Base-by-base conservation (phyloP, 1,284 basidiomycete genomes). In the Leucoagaricus sp. region DNA sequence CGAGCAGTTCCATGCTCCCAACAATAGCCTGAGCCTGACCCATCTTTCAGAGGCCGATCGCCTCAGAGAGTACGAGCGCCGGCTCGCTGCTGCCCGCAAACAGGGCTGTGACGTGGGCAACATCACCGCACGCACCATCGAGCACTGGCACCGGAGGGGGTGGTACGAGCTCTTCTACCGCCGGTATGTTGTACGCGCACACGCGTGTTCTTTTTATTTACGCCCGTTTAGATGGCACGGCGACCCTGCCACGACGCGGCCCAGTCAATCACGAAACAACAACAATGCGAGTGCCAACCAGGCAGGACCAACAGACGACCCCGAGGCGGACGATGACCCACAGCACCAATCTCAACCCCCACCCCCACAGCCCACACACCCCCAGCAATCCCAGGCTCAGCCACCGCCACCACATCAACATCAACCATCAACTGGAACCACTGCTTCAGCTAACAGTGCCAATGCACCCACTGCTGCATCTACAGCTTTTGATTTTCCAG, bases 131-230 rank as follows among this genome's bases (percentile, higher is more conserved):
- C 78, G 87, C 57, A 85, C 84, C 2, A 78, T 90, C 57, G 87
- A 91, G 62, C 85, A 89, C 59, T 90, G 87, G 87, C 84, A 87
- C 62, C 77, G 81, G 53, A 77, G 79, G 28, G 87, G 87, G 15
- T 91, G 87, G 87, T 90, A 88, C 64, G 75, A 76, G 9, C 71
- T 89, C 17, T 90, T 90, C 67, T 83, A 84, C 67, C 73, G 73
- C 60, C 76, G 87, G 85, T 85, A 57, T 25, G 71, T 33, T 38
- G 49, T 33, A 19, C 10, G 31, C n/a, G 9, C 53, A 10, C 10
- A 8, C 19, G 3, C 26, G 17, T 15, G 19, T 45, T 15, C 44
- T 10, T 21, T 29, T 13, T 33, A 33, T 50, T 45, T 21, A 55
- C 40, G 15, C 36, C 15, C 45, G n/a, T 25, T 15, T 33, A 85